Percentiles rank a stretch among this genome's conserved stretches.
These are phyloP conservation scores for Exserohilum turcica DNA, from an alignment of 2,329 filamentous ascomycete genomes.

Conservation along the genomic window DNA sequence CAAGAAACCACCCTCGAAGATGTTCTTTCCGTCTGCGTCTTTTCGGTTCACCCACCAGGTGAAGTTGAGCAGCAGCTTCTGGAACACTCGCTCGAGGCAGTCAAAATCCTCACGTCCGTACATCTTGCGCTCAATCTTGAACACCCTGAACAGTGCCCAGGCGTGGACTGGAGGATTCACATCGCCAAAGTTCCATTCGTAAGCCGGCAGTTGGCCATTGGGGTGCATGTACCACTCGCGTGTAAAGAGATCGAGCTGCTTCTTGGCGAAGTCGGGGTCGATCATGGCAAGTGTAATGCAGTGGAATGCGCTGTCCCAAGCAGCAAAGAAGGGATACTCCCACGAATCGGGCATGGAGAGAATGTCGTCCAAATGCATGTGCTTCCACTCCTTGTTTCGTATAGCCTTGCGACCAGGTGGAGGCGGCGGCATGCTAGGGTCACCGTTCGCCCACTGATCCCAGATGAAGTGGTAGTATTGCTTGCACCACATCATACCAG, in stretches of 20 bases:
- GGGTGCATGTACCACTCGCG: slow-evolving; percentile 99
- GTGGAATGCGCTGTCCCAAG: slow-evolving; percentile 97
- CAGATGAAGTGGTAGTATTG: slow-evolving; percentile 96
- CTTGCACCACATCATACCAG: slow-evolving; percentile 98
- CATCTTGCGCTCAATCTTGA: slow-evolving; percentile 98
- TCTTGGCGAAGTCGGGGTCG: slow-evolving; percentile 96
- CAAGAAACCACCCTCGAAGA: slow-evolving; percentile 95
- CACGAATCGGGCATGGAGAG: slow-evolving; percentile 97
- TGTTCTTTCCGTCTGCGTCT: slow-evolving; percentile 91
- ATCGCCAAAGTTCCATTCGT: slow-evolving; percentile 97
- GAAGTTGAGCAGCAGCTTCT: slow-evolving; percentile 93
- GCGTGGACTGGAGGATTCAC: slow-evolving; percentile 97
- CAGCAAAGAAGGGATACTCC: slow-evolving; percentile 98
- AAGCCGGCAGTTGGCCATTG: slow-evolving; percentile 91
- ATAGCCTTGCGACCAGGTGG: slow-evolving; percentile 78
- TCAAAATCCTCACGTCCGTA: slow-evolving; percentile 94
- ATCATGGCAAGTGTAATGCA: slow-evolving; percentile 97
- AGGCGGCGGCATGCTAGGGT: slow-evolving; percentile 85
- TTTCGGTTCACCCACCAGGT: slow-evolving; percentile 99
- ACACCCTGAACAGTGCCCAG: slow-evolving; percentile 92
- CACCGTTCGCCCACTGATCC: slow-evolving; percentile 97
- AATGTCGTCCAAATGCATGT: slow-evolving; percentile 93
- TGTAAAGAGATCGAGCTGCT: slow-evolving; percentile 93
- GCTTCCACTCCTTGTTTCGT: slow-evolving; percentile 89
- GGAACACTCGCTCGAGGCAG: slow-evolving; percentile 94